Evolutionary conservation across 371 early-diverging fungal genomes (phyloP), one percentile per base, ranked within the genome.

Genomic region (Fennellomyces sp.): DNA sequence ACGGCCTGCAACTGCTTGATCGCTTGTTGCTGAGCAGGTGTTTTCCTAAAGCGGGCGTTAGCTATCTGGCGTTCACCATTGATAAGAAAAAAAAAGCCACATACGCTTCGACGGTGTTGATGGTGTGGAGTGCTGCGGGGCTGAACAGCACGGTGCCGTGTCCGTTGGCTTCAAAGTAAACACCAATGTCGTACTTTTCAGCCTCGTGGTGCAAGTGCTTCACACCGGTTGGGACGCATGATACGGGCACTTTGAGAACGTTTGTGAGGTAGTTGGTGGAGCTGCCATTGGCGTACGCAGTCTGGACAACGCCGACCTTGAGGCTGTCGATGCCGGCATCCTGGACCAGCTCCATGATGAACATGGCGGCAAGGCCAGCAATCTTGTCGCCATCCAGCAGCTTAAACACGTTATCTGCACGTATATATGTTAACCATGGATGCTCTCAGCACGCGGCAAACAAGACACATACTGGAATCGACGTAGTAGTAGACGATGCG

Each of bases 161-260:
- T 52, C 99, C 99, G 65, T 99, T 99, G 35, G 99, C 99, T 78
- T 99, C 99, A 90, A 99, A 99, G 85, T 99, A 99, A 39, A 99
- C 96, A 68, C 99, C 99, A 61, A 99, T 90, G 76, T 96, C 97
- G 78, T 93, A 99, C 63, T 93, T 89, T 69, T 92, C 88, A 38
- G 99, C 99, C 72, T 95, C 96, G 72, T 95, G 97, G 65, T 99
- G 98, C 72, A 99, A 87, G 81, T 99, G 96, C 87, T 99, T 99
- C 60, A 99, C 99, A 64, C 99, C 99, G 23, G 99, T 99, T 35
- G 92, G 85, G 2, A 95, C 96, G 70, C 93, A 97, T 12, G 92
- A 91, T 13, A 96, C 96, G 28, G 97, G 97, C 21, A 97, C 92
- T 69, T 91, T 83, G 83, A 97, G 80, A 17, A 84, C 82, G 47